A percentile compares a stretch with the other conserved stretches of the same genome.
Evolutionary conservation across 306 rosid species (phyloP).

Genomic region (Inga oerstediana): DNA sequence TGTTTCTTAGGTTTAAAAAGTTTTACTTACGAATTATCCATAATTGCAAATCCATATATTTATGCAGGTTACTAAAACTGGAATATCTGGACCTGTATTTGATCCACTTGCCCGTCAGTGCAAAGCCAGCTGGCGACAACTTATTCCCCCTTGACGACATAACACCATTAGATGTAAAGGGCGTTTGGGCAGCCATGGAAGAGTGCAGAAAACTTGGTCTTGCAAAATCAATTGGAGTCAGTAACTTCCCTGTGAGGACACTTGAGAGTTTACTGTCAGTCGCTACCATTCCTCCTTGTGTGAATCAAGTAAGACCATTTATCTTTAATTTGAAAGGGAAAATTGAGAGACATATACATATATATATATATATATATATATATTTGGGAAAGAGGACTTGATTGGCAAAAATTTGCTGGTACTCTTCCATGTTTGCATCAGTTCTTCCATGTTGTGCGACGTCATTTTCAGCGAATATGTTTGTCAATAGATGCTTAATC

Average conservation of each 20-base stretch:
- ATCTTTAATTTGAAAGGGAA: background rate
- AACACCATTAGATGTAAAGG: slow-evolving; percentile 39
- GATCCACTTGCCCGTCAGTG: slow-evolving; percentile 46
- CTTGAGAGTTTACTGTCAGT: slow-evolving; percentile 38
- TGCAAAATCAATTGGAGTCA: slow-evolving; percentile 49
- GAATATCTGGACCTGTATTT: slow-evolving; percentile 52
- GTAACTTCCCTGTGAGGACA: slow-evolving; percentile 50
- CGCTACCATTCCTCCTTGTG: slow-evolving; percentile 39
- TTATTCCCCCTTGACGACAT: slow-evolving; percentile 12
- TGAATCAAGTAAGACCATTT: slow-evolving; percentile 40
- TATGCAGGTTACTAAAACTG: slow-evolving; percentile 38
- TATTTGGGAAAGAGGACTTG: too few relatives aligned
- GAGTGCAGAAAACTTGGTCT: slow-evolving; percentile 43
- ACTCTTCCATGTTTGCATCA: too few relatives aligned
- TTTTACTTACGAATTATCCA: too few relatives aligned
- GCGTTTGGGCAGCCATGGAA: slow-evolving; percentile 50
- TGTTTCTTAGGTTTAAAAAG: too few relatives aligned
- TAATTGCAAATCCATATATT: too few relatives aligned
- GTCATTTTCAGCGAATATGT: too few relatives aligned
- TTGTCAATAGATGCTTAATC: too few relatives aligned
- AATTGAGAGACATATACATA: too few relatives aligned
- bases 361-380: too few relatives aligned
- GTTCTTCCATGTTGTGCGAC: too few relatives aligned
- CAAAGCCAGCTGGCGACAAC: slow-evolving; percentile 28
- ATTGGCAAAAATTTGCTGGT: too few relatives aligned